Evolutionary conservation across 1,139 yeast genomes (phyloP).

Genomic region (Taphrina confusa): DNA sequence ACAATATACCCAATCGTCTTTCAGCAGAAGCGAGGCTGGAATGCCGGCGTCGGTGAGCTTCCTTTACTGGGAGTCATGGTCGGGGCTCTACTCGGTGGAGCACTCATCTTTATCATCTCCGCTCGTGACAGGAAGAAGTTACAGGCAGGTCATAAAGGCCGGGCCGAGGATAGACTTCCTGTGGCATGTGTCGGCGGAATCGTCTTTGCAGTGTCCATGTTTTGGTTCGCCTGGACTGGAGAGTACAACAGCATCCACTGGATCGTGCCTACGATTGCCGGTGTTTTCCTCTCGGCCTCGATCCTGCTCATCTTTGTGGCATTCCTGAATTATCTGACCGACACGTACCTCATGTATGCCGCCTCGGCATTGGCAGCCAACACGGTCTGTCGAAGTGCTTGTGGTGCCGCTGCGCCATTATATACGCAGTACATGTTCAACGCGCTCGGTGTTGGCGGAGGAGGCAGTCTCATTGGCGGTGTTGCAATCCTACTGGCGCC

Average conservation of each 20-base stretch:
- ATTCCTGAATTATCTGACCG: conserved; percentile 55
- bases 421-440: conserved; percentile 56
- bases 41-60: conserved; percentile 58
- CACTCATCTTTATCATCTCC: conserved; percentile 45
- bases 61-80: conserved; percentile 53
- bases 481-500: conserved; percentile 61
- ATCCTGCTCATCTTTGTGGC: conserved; percentile 46
- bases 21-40: conserved; percentile 58
- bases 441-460: conserved; percentile 64
- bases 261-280: conserved; percentile 40
- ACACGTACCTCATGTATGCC: conserved; percentile 56
- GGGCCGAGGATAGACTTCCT: conserved; percentile 75
- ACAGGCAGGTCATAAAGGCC: conserved; percentile 40
- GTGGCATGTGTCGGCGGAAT: conserved; percentile 72
- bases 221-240: conserved; percentile 41
- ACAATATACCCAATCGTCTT: conserved; percentile 81
- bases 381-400: conserved; percentile 58
- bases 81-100: conserved; percentile 48
- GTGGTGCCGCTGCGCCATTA: conserved; percentile 68
- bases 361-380: conserved; percentile 77
- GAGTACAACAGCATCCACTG: conserved; percentile 39
- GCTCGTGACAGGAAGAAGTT: conserved; percentile 46
- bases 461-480: conserved; percentile 59
- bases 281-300: conserved; percentile 38
- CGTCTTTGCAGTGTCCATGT: conserved; percentile 59